A percentile compares a stretch with the other conserved stretches of the same genome.
Conservation (phyloP, 1,284 basidiomycete species). For the Clitocybe nebularis region DNA sequence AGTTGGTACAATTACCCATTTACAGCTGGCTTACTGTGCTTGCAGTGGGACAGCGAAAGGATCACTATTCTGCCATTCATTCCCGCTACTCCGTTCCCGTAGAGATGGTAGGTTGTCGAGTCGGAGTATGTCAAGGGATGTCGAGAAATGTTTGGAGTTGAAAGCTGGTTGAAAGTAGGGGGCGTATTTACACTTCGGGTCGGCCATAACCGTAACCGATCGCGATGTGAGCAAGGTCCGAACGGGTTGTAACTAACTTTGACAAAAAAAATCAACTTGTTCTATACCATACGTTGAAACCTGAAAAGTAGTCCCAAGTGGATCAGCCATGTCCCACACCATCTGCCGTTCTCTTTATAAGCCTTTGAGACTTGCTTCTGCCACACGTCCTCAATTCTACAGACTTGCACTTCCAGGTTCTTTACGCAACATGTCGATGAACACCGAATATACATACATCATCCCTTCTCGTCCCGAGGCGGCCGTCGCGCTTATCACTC, state of each 20-base stretch:
- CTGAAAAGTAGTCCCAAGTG: too few relatives aligned
- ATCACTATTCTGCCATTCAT: conserved; percentile 39
- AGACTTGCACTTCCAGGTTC: conserved; percentile 9
- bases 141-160: background rate
- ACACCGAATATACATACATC: conserved; percentile 64
- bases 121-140: conserved; percentile 6
- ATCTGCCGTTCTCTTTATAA: conserved; percentile 17
- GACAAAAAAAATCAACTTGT: too few relatives aligned
- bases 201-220: conserved; percentile 12
- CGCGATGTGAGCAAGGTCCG: conserved; percentile 3
- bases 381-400: conserved; percentile 11
- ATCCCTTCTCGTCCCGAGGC: conserved; percentile 71
- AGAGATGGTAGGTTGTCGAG: conserved; percentile 2
- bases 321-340: conserved; percentile 17
- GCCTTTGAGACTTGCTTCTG: conserved; percentile 11
- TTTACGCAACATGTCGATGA: conserved; percentile 40
- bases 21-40: conserved; percentile 9
- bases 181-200: background rate
- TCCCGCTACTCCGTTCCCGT: conserved; percentile 31
- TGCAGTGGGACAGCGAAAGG: conserved; percentile 37
- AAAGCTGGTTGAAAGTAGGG: background rate
- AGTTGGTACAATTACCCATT: conserved; percentile 23
- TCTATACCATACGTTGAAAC: too few relatives aligned
- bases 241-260: too few relatives aligned
- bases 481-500: conserved; percentile 82